Evolutionary conservation across 176 grass and related monocot genomes (phyloP).

Genomic region (Rhynchospora pubera): DNA sequence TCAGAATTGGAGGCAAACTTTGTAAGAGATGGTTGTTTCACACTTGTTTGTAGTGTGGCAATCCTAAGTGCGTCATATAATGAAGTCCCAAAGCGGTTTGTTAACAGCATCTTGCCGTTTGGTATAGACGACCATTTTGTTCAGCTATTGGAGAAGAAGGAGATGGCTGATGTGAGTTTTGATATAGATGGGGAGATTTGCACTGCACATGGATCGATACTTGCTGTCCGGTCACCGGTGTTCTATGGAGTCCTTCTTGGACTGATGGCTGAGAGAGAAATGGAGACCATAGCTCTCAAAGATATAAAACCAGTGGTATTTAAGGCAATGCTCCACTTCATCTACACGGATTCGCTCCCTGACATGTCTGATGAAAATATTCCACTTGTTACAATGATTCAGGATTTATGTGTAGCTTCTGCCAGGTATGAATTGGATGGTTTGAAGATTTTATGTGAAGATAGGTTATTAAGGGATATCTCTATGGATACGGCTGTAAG

Average conservation of each 20-base stretch:
- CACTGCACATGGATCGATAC: constrained; percentile 3
- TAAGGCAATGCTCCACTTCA: constrained; percentile 27
- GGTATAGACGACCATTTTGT: neutral
- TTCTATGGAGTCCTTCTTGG: constrained; percentile 28
- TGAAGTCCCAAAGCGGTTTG: neutral
- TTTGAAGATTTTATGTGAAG: constrained; percentile 30
- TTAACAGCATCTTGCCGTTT: neutral
- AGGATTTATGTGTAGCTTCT: constrained; percentile 25
- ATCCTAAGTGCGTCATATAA: neutral
- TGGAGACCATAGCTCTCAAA: neutral
- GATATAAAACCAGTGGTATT: constrained; percentile 18
- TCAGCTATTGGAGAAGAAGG: neutral
- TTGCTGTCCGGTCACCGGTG: constrained; percentile 28
- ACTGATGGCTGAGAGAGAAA: constrained; percentile 9
- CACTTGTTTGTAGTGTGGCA: neutral
- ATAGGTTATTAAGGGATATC: neutral
- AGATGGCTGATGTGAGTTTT: neutral
- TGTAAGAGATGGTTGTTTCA: neutral
- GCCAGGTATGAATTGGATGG: constrained; percentile 32
- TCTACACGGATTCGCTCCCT: constrained; percentile 29
- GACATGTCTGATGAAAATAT: neutral
- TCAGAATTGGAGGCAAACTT: too few species aligned
- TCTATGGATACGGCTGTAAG: neutral
- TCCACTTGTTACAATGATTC: constrained; percentile 1
- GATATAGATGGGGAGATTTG: neutral